These are phyloP conservation scores for Parsonsia alboflavescens DNA, from an alignment of 257 asterid species.

Conservation along the genomic window DNA sequence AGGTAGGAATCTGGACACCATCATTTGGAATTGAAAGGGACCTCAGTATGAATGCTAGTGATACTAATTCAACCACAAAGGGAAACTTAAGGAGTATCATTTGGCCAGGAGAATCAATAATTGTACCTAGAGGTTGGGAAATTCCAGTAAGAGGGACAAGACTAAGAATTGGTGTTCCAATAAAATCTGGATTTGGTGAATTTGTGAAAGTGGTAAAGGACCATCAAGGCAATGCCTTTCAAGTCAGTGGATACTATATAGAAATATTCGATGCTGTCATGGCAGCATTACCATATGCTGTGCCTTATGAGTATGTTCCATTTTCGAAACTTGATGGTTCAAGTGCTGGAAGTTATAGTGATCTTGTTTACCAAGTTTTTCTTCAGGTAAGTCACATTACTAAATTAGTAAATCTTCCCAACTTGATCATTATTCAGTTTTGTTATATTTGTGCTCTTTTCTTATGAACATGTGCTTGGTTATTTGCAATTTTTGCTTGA, in stretches of 20 bases:
- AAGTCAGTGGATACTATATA: neutral
- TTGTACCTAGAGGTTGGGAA: neutral
- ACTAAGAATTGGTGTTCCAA: neutral
- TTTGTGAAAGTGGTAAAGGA: neutral
- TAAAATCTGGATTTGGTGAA: neutral
- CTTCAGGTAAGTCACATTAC: neutral
- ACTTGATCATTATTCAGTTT: neutral
- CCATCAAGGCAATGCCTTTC: neutral
- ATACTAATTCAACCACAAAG: neutral
- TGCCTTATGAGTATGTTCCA: neutral
- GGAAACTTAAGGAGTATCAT: neutral
- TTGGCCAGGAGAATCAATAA: slow-evolving; percentile 1
- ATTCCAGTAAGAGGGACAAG: neutral
- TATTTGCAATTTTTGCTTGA: neutral
- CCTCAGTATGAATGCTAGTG: neutral
- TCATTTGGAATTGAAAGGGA: neutral
- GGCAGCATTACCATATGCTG: neutral
- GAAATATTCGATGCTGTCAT: neutral
- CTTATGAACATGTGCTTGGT: neutral
- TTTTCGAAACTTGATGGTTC: neutral
- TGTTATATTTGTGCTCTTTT: neutral
- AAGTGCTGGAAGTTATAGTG: neutral
- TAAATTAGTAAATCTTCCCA: neutral
- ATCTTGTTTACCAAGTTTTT: neutral
- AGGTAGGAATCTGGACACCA: slow-evolving; percentile 41